Base-by-base conservation (phyloP, 768 basidiomycete genomes). In the Serendipita sp. region DNA sequence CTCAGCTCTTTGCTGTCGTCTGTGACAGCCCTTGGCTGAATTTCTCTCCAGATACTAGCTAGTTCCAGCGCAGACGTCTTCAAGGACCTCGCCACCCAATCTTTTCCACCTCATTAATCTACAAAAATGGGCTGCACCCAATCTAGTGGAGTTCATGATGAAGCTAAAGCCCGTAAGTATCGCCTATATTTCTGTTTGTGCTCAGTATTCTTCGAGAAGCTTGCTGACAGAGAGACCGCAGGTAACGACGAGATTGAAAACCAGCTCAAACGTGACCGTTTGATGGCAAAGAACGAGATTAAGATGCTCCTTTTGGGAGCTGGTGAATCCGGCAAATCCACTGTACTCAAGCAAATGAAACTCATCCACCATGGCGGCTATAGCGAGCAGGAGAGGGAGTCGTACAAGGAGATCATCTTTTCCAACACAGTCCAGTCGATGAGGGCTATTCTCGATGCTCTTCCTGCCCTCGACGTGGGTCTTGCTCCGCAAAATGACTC, bases 251-350 rank as follows among this genome's bases (percentile, higher is more conserved):
- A 89, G 79, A 95, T 95, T 68, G 92, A 95, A 79, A 86, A 77
- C 75, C 92, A 95, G 75, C 83, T 95, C 69, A 91, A 88, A 79
- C 79, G 85, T 70, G 92, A 95, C 77, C 78, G 87, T 48, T 82
- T 89, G 79, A 84, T 86, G 81, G 85, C 86, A 47, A 91, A 90
- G 80, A 93, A 92, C 70, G 91, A 93, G 74, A 91, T 94, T 72
- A 94, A 97, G 79, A 95, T 97, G 93, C 73, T 97, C 67, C 74
- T 98, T 66, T 80, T 98, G 32, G 95, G 95, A 65, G 93, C 95
- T 66, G 93, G 95, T 76, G 93, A 96, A 80, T 93, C 91, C 64
- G 94, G 94, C 70, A 96, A 97, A 83, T 91, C 90, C 1, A 94
- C 91, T 2, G 88, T 95, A 51, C 82, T 95, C 65, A 95, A 93